Evolutionary conservation across 495 filamentous ascomycete genomes (phyloP).

Genomic region (Chaetomium fimeti): DNA sequence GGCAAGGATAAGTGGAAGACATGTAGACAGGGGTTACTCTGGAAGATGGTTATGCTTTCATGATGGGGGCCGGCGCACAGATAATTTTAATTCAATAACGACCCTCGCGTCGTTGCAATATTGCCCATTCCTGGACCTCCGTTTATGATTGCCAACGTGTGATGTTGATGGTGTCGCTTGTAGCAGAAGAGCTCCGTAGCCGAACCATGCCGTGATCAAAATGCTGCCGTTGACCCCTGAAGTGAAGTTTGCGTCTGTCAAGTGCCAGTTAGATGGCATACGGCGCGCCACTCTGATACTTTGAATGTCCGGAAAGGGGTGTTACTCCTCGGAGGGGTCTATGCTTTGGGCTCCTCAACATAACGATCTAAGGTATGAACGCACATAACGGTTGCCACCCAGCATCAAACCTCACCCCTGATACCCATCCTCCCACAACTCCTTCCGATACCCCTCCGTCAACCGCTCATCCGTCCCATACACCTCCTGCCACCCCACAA

Average conservation of each 20-base stretch:
- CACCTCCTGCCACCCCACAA: conserved; percentile 87
- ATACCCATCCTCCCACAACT: conserved; percentile 75
- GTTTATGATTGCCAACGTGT: neutral
- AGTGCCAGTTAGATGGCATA: too few relatives aligned
- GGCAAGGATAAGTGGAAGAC: neutral
- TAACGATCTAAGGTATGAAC: too few relatives aligned
- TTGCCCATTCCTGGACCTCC: neutral
- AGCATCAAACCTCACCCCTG: conserved; percentile 32
- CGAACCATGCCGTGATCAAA: too few relatives aligned
- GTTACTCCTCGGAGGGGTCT: too few relatives aligned
- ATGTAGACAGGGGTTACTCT: neutral
- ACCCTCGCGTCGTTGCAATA: neutral
- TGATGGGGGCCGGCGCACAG: neutral
- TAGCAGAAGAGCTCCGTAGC: too few relatives aligned
- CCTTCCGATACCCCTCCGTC: conserved; percentile 81
- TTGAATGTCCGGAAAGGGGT: too few relatives aligned
- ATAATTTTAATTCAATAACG: neutral
- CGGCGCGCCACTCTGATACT: too few relatives aligned
- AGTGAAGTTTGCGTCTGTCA: too few relatives aligned
- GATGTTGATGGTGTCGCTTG: neutral
- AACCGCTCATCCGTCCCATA: conserved; percentile 76
- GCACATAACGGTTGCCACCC: too few relatives aligned
- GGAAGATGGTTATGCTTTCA: neutral
- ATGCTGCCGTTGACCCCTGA: too few relatives aligned
- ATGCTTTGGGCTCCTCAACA: too few relatives aligned